Percentiles rank a stretch among this genome's conserved stretches.
phyloP scores from a whole-genome alignment of 495 filamentous ascomycete species.

The Penicillium tannophilum region DNA sequence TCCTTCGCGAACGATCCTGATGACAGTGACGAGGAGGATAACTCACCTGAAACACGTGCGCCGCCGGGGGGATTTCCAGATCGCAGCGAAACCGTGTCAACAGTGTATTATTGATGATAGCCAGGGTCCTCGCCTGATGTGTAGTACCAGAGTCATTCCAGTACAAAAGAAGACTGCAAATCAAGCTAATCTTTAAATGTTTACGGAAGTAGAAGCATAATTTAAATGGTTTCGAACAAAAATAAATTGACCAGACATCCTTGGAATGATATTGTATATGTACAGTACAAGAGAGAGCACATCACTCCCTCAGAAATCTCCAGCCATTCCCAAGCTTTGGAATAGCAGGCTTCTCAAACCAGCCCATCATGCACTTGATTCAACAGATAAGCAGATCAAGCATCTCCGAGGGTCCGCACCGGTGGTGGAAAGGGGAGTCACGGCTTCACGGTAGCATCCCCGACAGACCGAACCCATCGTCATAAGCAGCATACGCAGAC shows the following conservation, averaged over 20 bases:
- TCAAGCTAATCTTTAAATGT: background rate
- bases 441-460: background rate
- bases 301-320: conserved; percentile 11
- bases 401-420: background rate
- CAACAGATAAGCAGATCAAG: background rate
- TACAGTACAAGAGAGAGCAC: conserved; percentile 24
- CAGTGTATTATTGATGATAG: conserved; percentile 51
- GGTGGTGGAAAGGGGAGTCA: background rate
- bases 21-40: conserved; percentile 52
- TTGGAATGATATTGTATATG: conserved; percentile 30
- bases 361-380: background rate
- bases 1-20: conserved; percentile 38
- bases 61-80: conserved; percentile 48
- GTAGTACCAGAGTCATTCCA: background rate
- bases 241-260: conserved; percentile 22
- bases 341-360: conserved; percentile 2
- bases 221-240: background rate
- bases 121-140: conserved; percentile 5
- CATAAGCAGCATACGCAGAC: conserved; percentile 1
- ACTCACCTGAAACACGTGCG: conserved; percentile 35
- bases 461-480: background rate
- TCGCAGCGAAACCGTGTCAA: conserved; percentile 35
- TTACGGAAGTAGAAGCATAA: background rate
- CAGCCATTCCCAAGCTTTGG: background rate
- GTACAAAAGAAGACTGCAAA: background rate